A percentile compares a stretch with the other conserved stretches of the same genome.
These are phyloP conservation scores for Boletus edulis DNA, from an alignment of 768 basidiomycete species.

Conservation along the genomic window DNA sequence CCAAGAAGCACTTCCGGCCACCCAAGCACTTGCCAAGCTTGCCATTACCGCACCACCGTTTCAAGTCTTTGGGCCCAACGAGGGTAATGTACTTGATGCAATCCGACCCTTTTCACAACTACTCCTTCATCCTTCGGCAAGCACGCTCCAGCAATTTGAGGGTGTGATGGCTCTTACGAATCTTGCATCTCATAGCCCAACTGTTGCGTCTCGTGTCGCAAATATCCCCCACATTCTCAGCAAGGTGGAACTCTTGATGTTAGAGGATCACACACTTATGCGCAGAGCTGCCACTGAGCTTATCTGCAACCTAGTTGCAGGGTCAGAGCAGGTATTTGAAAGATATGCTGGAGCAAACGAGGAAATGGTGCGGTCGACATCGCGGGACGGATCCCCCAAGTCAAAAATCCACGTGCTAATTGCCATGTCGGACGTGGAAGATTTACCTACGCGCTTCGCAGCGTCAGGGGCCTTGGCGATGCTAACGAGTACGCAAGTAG, in stretches of 20 bases:
- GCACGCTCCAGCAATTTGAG: slow-evolving; percentile 85
- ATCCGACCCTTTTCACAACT: slow-evolving; percentile 77
- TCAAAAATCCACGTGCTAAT: slow-evolving; percentile 79
- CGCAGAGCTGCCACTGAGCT: slow-evolving; percentile 89
- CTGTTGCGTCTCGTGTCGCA: slow-evolving; percentile 66
- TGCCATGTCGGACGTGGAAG: slow-evolving; percentile 84
- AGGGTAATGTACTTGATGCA: slow-evolving; percentile 74
- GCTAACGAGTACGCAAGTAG: slow-evolving; percentile 58
- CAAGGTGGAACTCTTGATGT: slow-evolving; percentile 67
- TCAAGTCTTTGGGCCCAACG: slow-evolving; percentile 86
- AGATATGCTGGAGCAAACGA: slow-evolving; percentile 55
- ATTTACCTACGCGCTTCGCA: slow-evolving; percentile 81
- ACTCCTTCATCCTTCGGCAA: slow-evolving; percentile 65
- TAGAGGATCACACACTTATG: slow-evolving; percentile 81
- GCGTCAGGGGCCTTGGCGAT: slow-evolving; percentile 88
- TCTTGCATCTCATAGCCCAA: slow-evolving; percentile 73
- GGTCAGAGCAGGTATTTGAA: slow-evolving; percentile 73
- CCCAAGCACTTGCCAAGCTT: slow-evolving; percentile 91
- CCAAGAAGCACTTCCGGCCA: slow-evolving; percentile 46
- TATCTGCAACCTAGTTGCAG: slow-evolving; percentile 84
- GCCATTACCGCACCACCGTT: slow-evolving; percentile 89
- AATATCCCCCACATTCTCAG: slow-evolving; percentile 56
- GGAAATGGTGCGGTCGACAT: slow-evolving; percentile 43
- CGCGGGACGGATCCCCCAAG: slow-evolving; percentile 26
- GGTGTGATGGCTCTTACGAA: slow-evolving; percentile 96